These are phyloP conservation scores for Colletotrichum sp. DNA, from an alignment of 2,329 filamentous ascomycete genomes.

Conservation along the genomic window DNA sequence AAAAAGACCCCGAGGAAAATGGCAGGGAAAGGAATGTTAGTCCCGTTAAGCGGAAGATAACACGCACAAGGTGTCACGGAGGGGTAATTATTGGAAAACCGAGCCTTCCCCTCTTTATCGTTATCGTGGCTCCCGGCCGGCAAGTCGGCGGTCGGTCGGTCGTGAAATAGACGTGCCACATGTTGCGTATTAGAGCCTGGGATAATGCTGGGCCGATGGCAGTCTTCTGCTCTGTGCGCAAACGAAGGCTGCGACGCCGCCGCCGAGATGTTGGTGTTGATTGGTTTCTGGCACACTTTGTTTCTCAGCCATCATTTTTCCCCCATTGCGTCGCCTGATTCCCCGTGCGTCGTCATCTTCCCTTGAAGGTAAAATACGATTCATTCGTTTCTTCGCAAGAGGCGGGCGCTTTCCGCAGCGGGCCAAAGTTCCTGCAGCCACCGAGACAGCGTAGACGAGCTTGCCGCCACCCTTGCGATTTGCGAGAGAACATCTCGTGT, in stretches of 20 bases:
- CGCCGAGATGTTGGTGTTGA: not conserved
- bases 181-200: not conserved
- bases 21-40: not conserved
- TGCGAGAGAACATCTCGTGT: not conserved
- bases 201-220: not conserved
- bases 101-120: not conserved
- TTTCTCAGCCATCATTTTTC: not conserved
- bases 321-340: not conserved
- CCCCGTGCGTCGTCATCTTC: not conserved
- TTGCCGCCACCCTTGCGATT: not conserved
- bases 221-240: not conserved
- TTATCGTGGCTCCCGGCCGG: slow-evolving; percentile 1
- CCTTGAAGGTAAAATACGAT: not conserved
- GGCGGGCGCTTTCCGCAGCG: not conserved
- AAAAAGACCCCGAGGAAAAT: not conserved
- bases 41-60: not conserved
- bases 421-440: not conserved
- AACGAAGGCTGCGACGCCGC: not conserved
- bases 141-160: not conserved
- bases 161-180: not conserved
- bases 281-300: not conserved
- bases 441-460: not conserved
- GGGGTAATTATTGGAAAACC: not conserved
- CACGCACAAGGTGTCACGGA: not conserved
- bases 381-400: not conserved